Percentiles rank a stretch among this genome's conserved stretches.
phyloP scores from a whole-genome alignment of 257 asterid species.

The Jacaranda mimosifolia region DNA sequence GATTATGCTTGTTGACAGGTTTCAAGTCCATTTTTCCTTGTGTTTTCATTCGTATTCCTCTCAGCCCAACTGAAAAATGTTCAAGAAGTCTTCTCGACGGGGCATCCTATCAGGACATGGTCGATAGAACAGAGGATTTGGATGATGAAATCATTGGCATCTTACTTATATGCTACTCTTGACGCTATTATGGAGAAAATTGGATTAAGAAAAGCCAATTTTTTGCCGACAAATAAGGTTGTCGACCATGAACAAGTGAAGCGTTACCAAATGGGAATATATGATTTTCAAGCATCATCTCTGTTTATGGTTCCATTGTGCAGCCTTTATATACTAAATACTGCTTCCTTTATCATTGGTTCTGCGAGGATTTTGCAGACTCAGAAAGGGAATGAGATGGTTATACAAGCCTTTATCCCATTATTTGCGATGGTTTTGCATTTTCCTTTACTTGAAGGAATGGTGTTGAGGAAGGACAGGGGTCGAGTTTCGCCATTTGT shows the following conservation, averaged over 20 bases:
- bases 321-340: constrained; percentile 54
- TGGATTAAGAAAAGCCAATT: constrained; percentile 58
- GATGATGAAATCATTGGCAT: constrained; percentile 68
- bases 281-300: constrained; percentile 59
- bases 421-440: constrained; percentile 50
- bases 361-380: constrained; percentile 26
- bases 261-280: constrained; percentile 56
- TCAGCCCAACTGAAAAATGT: constrained; percentile 59
- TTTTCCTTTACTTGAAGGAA: constrained; percentile 69
- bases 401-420: constrained; percentile 50
- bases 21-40: constrained; percentile 54
- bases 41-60: constrained; percentile 52
- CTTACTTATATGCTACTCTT: constrained; percentile 60
- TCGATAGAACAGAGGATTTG: constrained; percentile 67
- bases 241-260: constrained; percentile 49
- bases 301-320: constrained; percentile 57
- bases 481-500: constrained; percentile 51
- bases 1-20: constrained; percentile 47
- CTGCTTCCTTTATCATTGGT: constrained; percentile 52
- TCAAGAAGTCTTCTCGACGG: constrained; percentile 53
- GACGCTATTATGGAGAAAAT: constrained; percentile 48
- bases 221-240: constrained; percentile 67
- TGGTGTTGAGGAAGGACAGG: constrained; percentile 64
- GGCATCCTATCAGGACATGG: constrained; percentile 58
- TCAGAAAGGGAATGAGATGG: constrained; percentile 39